Evolutionary conservation across 257 asterid genomes (phyloP).

Genomic region (Mentha longifolia): DNA sequence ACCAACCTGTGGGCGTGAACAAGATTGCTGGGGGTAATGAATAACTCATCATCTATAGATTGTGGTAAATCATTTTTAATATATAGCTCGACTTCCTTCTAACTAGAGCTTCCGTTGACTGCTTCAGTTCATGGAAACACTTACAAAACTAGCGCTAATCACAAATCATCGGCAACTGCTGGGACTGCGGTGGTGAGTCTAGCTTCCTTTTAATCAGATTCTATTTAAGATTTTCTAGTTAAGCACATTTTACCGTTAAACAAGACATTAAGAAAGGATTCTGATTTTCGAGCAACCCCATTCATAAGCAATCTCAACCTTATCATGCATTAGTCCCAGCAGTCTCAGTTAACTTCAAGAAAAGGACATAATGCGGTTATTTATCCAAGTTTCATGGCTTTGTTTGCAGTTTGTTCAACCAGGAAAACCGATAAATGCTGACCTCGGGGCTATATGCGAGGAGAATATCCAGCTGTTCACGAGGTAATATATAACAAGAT

Average conservation of each 20-base stretch:
- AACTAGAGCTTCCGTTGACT: constrained; percentile 35
- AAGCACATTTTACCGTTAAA: constrained; percentile 10
- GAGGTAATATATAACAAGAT: constrained; percentile 53
- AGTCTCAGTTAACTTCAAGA: no score
- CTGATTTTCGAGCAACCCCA: no score
- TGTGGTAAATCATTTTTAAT: constrained; percentile 22
- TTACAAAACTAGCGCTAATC: constrained; percentile 30
- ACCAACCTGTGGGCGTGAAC: constrained; percentile 42
- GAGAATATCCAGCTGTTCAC: constrained; percentile 75
- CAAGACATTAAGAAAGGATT: background rate
- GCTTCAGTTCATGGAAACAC: constrained; percentile 42
- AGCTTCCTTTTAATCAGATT: constrained; percentile 26
- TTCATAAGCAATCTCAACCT: no score
- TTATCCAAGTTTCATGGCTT: background rate
- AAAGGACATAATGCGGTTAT: no score
- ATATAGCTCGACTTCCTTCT: constrained; percentile 41
- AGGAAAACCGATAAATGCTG: constrained; percentile 35
- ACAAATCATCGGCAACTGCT: constrained; percentile 34
- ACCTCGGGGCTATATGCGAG: constrained; percentile 60
- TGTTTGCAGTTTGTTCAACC: constrained; percentile 50
- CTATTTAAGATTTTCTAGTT: constrained; percentile 13
- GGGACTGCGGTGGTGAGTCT: constrained; percentile 50
- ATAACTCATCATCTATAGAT: constrained; percentile 34
- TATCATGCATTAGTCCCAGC: no score
- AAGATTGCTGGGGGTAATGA: constrained; percentile 38